Evolutionary conservation across 176 grass and related monocot genomes (phyloP), one percentile per base, ranked within the genome.

Genomic region (Oryza glaberrima): DNA sequence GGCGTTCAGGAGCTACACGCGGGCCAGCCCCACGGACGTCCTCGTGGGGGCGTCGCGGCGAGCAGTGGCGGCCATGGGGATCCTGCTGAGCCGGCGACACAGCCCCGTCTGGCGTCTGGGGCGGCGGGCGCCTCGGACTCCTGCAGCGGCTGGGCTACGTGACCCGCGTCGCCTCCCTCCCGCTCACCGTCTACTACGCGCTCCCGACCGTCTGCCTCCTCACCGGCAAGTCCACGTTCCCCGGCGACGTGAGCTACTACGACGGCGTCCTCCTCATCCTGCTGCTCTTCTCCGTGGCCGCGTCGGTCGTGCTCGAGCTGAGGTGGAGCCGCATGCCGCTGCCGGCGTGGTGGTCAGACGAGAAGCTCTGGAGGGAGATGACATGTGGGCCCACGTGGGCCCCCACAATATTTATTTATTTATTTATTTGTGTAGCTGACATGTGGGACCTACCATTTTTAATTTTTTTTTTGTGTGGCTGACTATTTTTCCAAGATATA

Each of bases 151-250:
- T 94, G 65, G 90, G 84, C 10, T 94, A 92, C 82, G 81, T 77
- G 30, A 74, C 63, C 77, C 63, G 65, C 22, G 81, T 94, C 13
- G 74, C 75, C 0, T 94, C 93, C n/a, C 43, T 94, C 38, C 90
- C 90, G 44, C 82, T 92, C 28, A 86, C 86, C 80, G 67, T 70
- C 56, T 94, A 94, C 82, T 90, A 90, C 86, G 85, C 86, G 45
- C 85, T 92, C 52, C 88, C 90, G 44, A 85, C 87, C 13, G 78
- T 47, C 41, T 94, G 85, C 79, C 90, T 94, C 77, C 87, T 94
- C 30, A 83, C 93, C 11, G 82, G 85, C 30, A 90, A 19, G 86
- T 92, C 76, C 76, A 81, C 90, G 28, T 92, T 94, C 81, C 90
- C 85, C 22, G 75, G 73, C 36, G 82, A 83, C 69, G 23, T 90